Percentiles rank a stretch among this genome's conserved stretches.
Evolutionary conservation across 345 rosid genomes (phyloP).

Genomic region (Nephelium lappaceum): DNA sequence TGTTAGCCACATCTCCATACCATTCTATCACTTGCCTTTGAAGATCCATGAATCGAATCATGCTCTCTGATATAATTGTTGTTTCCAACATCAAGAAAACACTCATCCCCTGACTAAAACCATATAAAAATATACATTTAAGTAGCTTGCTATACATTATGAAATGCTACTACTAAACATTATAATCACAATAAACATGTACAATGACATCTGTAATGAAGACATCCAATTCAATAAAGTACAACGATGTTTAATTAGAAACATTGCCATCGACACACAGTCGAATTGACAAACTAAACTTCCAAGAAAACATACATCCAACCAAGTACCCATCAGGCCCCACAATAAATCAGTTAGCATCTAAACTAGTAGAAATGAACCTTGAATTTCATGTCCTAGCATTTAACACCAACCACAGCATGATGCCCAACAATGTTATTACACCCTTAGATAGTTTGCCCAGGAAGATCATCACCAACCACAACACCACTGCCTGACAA

Average conservation of each 20-base stretch:
- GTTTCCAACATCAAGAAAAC: constrained; percentile 66
- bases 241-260: neutral
- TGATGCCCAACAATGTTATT: too few relatives aligned
- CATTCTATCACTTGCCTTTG: constrained; percentile 70
- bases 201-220: neutral
- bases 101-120: constrained; percentile 56
- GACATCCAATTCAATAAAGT: too few relatives aligned
- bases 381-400: constrained; percentile 93
- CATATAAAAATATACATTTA: constrained; percentile 5
- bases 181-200: neutral
- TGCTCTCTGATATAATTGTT: constrained; percentile 91
- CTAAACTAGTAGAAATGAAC: constrained; percentile 33
- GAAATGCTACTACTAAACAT: neutral
- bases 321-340: too few relatives aligned
- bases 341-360: neutral
- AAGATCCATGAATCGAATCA: constrained; percentile 84
- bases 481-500: too few relatives aligned
- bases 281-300: too few relatives aligned
- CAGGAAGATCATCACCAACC: too few relatives aligned
- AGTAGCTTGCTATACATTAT: neutral
- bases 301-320: too few relatives aligned
- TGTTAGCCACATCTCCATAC: too few relatives aligned
- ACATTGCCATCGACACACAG: too few relatives aligned
- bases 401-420: constrained; percentile 89
- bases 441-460: too few relatives aligned